Evolutionary conservation across 306 rosid genomes (phyloP), one percentile per base, ranked within the genome.

Genomic region (Cucurbita argyrosperma): DNA sequence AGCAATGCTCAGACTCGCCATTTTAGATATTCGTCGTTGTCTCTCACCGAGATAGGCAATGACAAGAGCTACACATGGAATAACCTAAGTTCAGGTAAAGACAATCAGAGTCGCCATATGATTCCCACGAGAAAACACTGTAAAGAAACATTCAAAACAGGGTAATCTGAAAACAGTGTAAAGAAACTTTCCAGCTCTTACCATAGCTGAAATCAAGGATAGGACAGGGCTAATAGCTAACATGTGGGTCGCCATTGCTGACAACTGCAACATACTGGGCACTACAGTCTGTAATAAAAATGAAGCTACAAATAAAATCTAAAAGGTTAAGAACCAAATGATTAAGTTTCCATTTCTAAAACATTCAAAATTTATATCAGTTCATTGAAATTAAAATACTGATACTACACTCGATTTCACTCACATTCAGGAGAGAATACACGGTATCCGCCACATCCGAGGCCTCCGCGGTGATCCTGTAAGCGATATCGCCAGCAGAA

Each of bases 401-500:
- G 21, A 37, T 38, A 63, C 21, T 37, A 69, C 64, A 69, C 67
- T 45, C 51, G 40, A 77, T 23, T 56, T 50, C 46, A 88, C 96
- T 72, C 79, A 92, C 98, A 74, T 86, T 90, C 72, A 92, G 90
- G 55, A 92, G 84, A 75, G 91, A 82, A 71, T 83, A 87, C 6
- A 92, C 26, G 37, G 91, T 86, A 57, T 68, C 82, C 14, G 87
- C 92, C 38, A 92, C 83, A 76, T 87, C 96, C 0, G 96, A 87
- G 77, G 92, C 90, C 85, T 92, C 98, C 13, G 96, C 90, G 49
- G 96, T 88, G 78, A 92, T 83, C 75, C 98, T 79, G 71, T 85
- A 85, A 12, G 98, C 91, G 19, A 90, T 65, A 74, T 92, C 96
- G 2, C 98, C 98, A 10, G 86, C 79, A 0, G 82, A 85, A 51